A percentile compares a stretch with the other conserved stretches of the same genome.
phyloP scores from a whole-genome alignment of 306 rosid species.

The Quercus dentata region DNA sequence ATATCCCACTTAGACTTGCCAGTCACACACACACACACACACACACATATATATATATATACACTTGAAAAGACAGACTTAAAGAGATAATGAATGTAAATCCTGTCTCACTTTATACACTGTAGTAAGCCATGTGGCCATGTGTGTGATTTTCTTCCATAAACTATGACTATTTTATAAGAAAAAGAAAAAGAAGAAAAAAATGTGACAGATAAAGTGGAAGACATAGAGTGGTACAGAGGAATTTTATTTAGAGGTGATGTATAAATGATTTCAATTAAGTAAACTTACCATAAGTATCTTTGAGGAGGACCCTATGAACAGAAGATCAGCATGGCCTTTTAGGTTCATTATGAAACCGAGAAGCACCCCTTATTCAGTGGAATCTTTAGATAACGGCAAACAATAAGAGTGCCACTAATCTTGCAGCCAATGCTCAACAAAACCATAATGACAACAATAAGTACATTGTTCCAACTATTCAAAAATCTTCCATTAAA shows the following conservation, averaged over 20 bases:
- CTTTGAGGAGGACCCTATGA: slow-evolving; percentile 66
- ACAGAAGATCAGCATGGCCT: slow-evolving; percentile 88
- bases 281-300: slow-evolving; percentile 44
- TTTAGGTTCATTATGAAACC: slow-evolving; percentile 75
- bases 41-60: no score
- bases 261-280: not conserved
- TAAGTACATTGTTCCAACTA: not conserved
- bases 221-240: no score
- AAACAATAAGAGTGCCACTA: slow-evolving; percentile 65
- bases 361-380: slow-evolving; percentile 61
- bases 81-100: no score
- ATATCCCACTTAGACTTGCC: not conserved
- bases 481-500: slow-evolving; percentile 43
- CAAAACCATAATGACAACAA: slow-evolving; percentile 43
- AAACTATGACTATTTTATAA: no score
- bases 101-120: no score
- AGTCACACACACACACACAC: no score
- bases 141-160: no score
- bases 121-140: no score
- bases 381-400: slow-evolving; percentile 63
- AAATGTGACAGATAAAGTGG: no score
- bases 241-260: no score
- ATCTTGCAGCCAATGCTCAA: slow-evolving; percentile 71
- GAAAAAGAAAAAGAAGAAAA: no score
- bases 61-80: no score